Evolutionary conservation across 306 rosid species (phyloP), one percentile per base, ranked within the genome.

Genomic region (Quillaja saponaria): DNA sequence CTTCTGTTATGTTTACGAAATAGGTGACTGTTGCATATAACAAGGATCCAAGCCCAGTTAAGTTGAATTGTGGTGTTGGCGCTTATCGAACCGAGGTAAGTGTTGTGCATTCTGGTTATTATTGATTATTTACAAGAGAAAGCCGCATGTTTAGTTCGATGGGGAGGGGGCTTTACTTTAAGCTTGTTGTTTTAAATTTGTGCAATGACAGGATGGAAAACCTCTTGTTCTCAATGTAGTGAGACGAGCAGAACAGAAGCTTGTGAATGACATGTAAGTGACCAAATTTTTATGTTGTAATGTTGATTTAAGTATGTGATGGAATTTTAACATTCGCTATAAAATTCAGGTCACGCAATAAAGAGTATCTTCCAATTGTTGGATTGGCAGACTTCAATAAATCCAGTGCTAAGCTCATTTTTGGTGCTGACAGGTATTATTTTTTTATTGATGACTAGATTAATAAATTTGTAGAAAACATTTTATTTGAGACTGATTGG

Each of bases 81-180:
- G 99, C 99, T 68, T 94, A 94, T 68, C 81, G 99, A 75, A 94
- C 99, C 1, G 99, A 94, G 95, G 99, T 92, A 46, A 81, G 77
- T 71, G 12, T 8, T 25, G 34, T 40, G 9, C 18, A 7, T 31
- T 34, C 42, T 10, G 20, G 10, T 14, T 61, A 6, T 45, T 40
- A 45, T n/a, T n/a, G n/a, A 34, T 50, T 34, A 21, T 20, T 54
- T 46, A 37, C 14, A 6, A 7, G 3, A 10, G 8, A 58, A 18
- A 10, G 6, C 39, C 5, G 14, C 7, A 13, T 31, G 33, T 39
- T 39, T 8, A 2, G 6, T 39, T 39, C 13, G n/a, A 8, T 8
- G 12, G 13, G 44, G 40, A 37, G 40, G 10, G 6, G 10, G 40
- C 6, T 5, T 37, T 37, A 37, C 7, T 37, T 37, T 6, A 37